These are phyloP conservation scores for Meira miltonrushii DNA, from an alignment of 1,284 basidiomycete genomes.

Conservation along the genomic window DNA sequence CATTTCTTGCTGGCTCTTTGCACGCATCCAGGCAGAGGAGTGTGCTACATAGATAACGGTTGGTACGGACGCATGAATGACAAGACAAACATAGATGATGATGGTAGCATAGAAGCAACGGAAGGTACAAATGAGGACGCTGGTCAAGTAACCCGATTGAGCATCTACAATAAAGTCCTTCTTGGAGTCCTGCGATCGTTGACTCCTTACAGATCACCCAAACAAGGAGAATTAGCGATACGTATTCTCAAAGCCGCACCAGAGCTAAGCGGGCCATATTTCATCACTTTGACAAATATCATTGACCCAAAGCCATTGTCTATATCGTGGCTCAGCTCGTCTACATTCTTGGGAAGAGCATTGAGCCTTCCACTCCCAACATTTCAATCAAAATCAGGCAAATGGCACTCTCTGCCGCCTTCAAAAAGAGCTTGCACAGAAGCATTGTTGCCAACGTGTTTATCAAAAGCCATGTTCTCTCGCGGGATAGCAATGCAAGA, in stretches of 20 bases:
- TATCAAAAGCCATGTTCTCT: conserved; percentile 1
- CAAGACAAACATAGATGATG: background rate
- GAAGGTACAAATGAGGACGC: conserved; percentile 48
- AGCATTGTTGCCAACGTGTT: conserved; percentile 59
- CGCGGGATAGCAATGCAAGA: conserved; percentile 61
- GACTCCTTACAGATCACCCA: conserved; percentile 73
- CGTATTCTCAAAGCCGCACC: conserved; percentile 75
- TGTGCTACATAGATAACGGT: conserved; percentile 81
- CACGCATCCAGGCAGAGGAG: conserved; percentile 71
- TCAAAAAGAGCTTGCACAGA: conserved; percentile 4
- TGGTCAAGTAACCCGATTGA: conserved; percentile 47
- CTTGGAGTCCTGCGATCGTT: conserved; percentile 68
- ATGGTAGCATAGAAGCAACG: conserved; percentile 11
- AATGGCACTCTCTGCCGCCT: background rate
- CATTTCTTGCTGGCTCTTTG: conserved; percentile 85
- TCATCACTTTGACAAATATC: conserved; percentile 57
- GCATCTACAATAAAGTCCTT: conserved; percentile 79
- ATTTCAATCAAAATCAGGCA: conserved; percentile 23
- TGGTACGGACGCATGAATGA: conserved; percentile 70
- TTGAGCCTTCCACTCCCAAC: conserved; percentile 69
- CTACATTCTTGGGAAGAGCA: conserved; percentile 71
- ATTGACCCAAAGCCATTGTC: conserved; percentile 81
- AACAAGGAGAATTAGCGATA: conserved; percentile 77
- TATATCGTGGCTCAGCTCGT: conserved; percentile 75
- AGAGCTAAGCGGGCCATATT: conserved; percentile 72